A percentile compares a stretch with the other conserved stretches of the same genome.
Evolutionary conservation across 192 early-diverging fungal species (phyloP).

Genomic region (Phlyctochytrium arcticum): DNA sequence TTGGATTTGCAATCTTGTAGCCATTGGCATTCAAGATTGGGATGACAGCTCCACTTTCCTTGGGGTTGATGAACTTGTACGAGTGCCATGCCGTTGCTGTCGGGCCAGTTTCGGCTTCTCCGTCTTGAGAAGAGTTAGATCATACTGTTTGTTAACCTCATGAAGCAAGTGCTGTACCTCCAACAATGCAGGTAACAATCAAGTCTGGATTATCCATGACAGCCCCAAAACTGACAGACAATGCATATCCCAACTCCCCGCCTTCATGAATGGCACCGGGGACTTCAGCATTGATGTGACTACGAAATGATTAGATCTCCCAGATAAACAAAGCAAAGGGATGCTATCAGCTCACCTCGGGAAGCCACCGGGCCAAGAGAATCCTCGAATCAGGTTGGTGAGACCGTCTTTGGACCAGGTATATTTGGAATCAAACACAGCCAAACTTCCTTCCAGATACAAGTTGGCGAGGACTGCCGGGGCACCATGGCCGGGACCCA

Average conservation of each 20-base stretch:
- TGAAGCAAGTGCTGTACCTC: slow-evolving; percentile 17
- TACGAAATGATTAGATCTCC: neutral
- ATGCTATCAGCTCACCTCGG: slow-evolving; percentile 1
- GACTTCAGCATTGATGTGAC: slow-evolving; percentile 39
- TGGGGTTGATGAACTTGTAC: slow-evolving; percentile 40
- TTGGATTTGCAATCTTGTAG: slow-evolving; percentile 42
- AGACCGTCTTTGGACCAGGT: slow-evolving; percentile 23
- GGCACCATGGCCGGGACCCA: slow-evolving; percentile 46
- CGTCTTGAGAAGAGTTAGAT: slow-evolving; percentile 19
- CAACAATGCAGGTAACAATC: slow-evolving; percentile 46
- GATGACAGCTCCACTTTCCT: slow-evolving; percentile 34
- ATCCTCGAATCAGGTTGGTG: slow-evolving; percentile 17
- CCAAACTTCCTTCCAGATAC: slow-evolving; percentile 38
- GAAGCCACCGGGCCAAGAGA: slow-evolving; percentile 46
- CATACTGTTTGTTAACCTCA: neutral
- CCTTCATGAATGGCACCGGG: slow-evolving; percentile 46
- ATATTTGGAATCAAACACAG: slow-evolving; percentile 36
- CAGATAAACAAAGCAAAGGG: neutral
- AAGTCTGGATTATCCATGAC: slow-evolving; percentile 44
- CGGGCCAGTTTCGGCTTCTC: slow-evolving; percentile 40
- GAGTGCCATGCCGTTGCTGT: slow-evolving; percentile 45
- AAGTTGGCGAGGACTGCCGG: slow-evolving; percentile 40
- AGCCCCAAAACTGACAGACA: slow-evolving; percentile 42
- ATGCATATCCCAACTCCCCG: slow-evolving; percentile 42
- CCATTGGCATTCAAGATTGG: slow-evolving; percentile 41